phyloP scores from a whole-genome alignment of 2,329 filamentous ascomycete species.

The Neurospora sp. region DNA sequence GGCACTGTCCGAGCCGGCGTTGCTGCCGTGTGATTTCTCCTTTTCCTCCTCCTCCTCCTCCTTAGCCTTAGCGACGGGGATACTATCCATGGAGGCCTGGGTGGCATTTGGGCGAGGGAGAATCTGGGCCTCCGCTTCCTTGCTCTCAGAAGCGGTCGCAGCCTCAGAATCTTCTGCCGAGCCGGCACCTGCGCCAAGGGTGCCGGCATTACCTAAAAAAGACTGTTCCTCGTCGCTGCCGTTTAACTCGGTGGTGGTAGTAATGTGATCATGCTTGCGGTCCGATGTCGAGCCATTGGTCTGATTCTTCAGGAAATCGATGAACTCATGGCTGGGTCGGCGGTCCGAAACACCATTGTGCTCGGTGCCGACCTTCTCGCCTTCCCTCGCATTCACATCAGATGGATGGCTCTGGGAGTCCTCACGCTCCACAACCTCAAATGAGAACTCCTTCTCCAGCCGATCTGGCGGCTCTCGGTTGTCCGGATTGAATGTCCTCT shows the following conservation, averaged over 20 bases:
- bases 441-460: neutral
- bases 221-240: constrained; percentile 35
- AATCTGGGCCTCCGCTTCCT: constrained; percentile 15
- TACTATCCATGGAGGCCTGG: constrained; percentile 24
- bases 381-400: neutral
- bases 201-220: constrained; percentile 67
- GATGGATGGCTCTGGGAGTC: neutral
- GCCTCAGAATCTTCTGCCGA: constrained; percentile 38
- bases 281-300: neutral
- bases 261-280: neutral
- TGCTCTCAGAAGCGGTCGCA: constrained; percentile 23
- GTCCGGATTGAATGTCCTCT: neutral
- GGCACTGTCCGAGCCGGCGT: neutral
- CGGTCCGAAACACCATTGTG: neutral
- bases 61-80: constrained; percentile 19
- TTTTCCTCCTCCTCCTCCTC: constrained; percentile 24
- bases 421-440: neutral
- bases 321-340: neutral
- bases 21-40: constrained; percentile 2
- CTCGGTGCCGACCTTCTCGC: neutral
- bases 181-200: constrained; percentile 60
- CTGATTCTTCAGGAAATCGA: neutral
- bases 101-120: constrained; percentile 19
- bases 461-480: neutral
- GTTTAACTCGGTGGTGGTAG: constrained; percentile 10